A percentile compares a stretch with the other conserved stretches of the same genome.
phyloP scores from a whole-genome alignment of 2,329 filamentous ascomycete genomes.

The Colletotrichum magnum region DNA sequence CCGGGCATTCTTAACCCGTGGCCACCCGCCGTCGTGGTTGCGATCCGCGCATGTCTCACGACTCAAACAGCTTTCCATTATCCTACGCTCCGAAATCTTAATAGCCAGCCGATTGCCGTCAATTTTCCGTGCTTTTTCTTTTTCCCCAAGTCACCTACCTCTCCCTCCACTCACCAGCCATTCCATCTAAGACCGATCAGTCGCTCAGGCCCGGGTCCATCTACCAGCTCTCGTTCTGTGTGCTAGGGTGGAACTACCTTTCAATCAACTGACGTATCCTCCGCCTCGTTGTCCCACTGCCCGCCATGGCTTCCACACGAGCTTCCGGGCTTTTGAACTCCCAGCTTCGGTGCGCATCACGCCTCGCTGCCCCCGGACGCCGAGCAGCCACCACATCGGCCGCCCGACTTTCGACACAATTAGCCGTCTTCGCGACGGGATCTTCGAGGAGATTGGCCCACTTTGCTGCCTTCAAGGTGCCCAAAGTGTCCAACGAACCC shows the following conservation, averaged over 20 bases:
- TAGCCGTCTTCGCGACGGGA: constrained; percentile 44
- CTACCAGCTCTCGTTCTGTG: background rate
- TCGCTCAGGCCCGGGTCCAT: background rate
- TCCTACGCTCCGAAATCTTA: constrained; percentile 22
- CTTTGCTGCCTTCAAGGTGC: constrained; percentile 89
- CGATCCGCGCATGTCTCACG: constrained; percentile 23
- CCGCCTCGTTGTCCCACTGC: background rate
- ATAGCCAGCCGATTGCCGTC: constrained; percentile 25
- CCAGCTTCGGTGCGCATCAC: constrained; percentile 36
- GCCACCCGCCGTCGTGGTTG: constrained; percentile 26
- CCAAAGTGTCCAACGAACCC: constrained; percentile 91
- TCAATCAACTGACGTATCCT: background rate
- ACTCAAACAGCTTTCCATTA: constrained; percentile 22
- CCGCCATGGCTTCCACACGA: constrained; percentile 37
- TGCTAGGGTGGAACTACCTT: background rate
- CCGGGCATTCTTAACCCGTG: constrained; percentile 34
- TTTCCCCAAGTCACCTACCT: background rate
- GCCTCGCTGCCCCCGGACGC: constrained; percentile 28
- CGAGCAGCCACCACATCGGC: constrained; percentile 10
- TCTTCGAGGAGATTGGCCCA: constrained; percentile 61
- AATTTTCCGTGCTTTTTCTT: background rate
- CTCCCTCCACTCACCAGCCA: constrained; percentile 5
- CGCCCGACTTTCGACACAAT: constrained; percentile 15
- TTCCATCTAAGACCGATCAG: background rate
- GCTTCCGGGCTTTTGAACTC: constrained; percentile 37